These are phyloP conservation scores for Opeltia flavorubescens DNA, from an alignment of 495 filamentous ascomycete species.

Conservation along the genomic window DNA sequence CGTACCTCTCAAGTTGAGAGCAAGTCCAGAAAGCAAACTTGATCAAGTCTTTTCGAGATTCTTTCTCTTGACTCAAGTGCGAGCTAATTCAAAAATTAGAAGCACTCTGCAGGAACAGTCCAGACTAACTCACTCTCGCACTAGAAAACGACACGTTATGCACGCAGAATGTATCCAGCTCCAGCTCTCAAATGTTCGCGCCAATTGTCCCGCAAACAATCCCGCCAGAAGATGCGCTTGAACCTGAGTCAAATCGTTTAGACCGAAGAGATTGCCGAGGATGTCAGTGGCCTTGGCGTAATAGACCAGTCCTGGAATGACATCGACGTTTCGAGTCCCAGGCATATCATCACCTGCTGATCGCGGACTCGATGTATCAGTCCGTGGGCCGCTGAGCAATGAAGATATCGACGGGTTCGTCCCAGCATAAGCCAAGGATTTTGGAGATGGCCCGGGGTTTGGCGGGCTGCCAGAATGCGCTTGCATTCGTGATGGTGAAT, in stretches of 20 bases:
- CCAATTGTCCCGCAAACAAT: constrained; percentile 77
- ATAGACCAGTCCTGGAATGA: constrained; percentile 78
- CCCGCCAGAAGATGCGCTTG: constrained; percentile 80
- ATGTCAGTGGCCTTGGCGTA: constrained; percentile 79
- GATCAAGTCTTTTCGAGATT: constrained; percentile 38
- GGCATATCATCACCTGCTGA: constrained; percentile 8
- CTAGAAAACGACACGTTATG: constrained; percentile 57
- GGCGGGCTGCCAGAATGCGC: not conserved
- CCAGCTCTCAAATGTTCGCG: constrained; percentile 78
- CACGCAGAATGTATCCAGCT: constrained; percentile 73
- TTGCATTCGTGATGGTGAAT: constrained; percentile 11
- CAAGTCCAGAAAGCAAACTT: constrained; percentile 87
- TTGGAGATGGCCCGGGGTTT: constrained; percentile 11
- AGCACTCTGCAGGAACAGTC: not conserved
- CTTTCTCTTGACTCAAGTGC: constrained; percentile 8
- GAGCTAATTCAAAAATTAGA: constrained; percentile 1
- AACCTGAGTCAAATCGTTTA: constrained; percentile 64
- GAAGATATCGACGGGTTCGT: constrained; percentile 17
- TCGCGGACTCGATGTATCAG: constrained; percentile 12
- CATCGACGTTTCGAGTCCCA: constrained; percentile 57
- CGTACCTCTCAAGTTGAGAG: constrained; percentile 80
- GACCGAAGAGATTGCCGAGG: constrained; percentile 65
- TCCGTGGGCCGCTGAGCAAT: constrained; percentile 7
- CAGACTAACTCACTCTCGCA: constrained; percentile 49
- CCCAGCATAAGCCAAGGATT: constrained; percentile 12